Base-by-base conservation (phyloP, 768 basidiomycete species). In the Lentinula lateritia region DNA sequence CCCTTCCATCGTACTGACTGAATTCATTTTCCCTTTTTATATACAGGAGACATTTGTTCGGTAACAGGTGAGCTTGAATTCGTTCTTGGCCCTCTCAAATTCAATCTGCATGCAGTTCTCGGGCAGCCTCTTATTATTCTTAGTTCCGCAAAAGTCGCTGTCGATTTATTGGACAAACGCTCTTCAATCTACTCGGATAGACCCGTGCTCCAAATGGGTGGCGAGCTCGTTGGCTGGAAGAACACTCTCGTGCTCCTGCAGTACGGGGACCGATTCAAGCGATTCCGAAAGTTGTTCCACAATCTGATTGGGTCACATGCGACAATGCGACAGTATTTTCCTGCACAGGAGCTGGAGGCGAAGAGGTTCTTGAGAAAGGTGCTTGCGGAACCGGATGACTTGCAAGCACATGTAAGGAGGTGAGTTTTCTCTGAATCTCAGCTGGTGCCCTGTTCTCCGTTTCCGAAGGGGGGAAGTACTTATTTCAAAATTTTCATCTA, bases 181-280 rank as follows among this genome's bases (percentile, higher is more conserved):
- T 85, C 84, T 62, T 76, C 82, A 32, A 78, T 83, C 46, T 88
- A 88, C 69, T 88, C 87, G 18, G 87, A 88, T 65, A 82, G 87
- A n/a, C 87, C 87, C 0, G 70, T 73, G 18, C 69, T 80, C 13
- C 76, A 78, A 61, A 80, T 83, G 82, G 82, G 76, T 38, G 83
- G 82, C 35, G 81, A 83, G 65, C 74, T 84, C 20, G 76, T 81
- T 35, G 83, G 83, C 43, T 84, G 83, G 83, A 83, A 82, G 62
- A 80, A 83, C 58, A 79, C 80, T 0, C 76, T 83, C 32, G 82
- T 79, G 20, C 75, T 84, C 50, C 69, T 83, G n/a, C 81, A 79
- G n/a, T 84, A 83, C 62, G 80, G 81, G 61, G 80, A 83, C 66
- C 80, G 82, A 52, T 81, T 83, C 66, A 80, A 81, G 54, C 79